phyloP scores from a whole-genome alignment of 2,329 filamentous ascomycete species.

The Cladosporium sp. region DNA sequence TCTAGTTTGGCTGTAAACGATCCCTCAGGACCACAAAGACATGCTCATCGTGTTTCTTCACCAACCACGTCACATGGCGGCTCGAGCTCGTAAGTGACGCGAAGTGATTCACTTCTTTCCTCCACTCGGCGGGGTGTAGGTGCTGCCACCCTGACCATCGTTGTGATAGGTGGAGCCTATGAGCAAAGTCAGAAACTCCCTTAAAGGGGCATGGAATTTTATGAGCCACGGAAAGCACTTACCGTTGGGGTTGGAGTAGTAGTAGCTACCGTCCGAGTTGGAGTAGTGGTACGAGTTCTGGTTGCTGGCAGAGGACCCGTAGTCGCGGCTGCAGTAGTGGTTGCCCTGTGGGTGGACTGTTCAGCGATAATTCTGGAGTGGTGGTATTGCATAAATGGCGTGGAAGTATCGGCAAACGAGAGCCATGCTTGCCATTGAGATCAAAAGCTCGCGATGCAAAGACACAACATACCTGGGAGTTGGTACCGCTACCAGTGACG shows the following conservation, averaged over 20 bases:
- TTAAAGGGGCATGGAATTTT: background rate
- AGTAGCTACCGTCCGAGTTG: conserved; percentile 65
- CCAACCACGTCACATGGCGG: background rate
- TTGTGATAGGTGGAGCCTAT: conserved; percentile 70
- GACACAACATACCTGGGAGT: conserved; percentile 57
- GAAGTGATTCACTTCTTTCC: conserved; percentile 5
- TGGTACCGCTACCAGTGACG: conserved; percentile 57
- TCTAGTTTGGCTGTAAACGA: background rate
- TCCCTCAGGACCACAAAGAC: background rate
- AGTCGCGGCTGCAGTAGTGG: conserved; percentile 67
- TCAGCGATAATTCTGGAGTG: background rate
- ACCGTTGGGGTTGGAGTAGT: conserved; percentile 59
- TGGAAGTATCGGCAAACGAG: background rate
- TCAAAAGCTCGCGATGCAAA: background rate
- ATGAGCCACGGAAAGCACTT: background rate
- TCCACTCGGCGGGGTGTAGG: conserved; percentile 53
- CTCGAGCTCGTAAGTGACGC: background rate
- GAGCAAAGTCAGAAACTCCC: background rate
- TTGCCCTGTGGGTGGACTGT: conserved; percentile 58
- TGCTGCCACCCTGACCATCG: conserved; percentile 58
- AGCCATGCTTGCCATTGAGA: background rate
- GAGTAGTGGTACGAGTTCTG: conserved; percentile 68
- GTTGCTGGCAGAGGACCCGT: conserved; percentile 58
- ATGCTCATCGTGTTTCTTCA: background rate
- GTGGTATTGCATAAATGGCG: background rate